phyloP scores from a whole-genome alignment of 2,329 filamentous ascomycete species.

The Diplodia sapinea region DNA sequence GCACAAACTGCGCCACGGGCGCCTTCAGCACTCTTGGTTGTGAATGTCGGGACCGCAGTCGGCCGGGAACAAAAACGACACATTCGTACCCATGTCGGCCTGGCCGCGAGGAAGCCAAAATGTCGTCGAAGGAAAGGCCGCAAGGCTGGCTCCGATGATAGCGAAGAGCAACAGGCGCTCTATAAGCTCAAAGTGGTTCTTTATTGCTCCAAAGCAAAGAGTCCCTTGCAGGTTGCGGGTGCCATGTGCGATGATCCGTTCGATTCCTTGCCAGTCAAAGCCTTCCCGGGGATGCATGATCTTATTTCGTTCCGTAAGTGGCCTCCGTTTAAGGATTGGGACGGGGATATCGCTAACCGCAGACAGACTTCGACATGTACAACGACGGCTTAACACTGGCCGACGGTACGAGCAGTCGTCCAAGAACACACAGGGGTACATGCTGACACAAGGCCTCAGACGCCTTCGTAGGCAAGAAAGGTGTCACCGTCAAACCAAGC shows the following conservation, averaged over 20 bases:
- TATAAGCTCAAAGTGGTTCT: background rate
- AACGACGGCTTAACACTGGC: background rate
- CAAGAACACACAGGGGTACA: background rate
- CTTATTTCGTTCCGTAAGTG: background rate
- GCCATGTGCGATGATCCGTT: background rate
- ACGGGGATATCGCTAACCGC: background rate
- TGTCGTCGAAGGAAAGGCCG: background rate
- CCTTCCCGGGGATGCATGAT: background rate
- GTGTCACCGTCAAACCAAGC: background rate
- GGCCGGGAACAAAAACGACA: background rate
- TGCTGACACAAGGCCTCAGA: background rate
- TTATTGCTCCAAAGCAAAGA: background rate
- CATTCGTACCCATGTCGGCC: background rate
- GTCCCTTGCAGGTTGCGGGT: background rate
- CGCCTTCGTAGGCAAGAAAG: background rate
- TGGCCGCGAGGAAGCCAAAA: background rate
- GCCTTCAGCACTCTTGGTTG: background rate
- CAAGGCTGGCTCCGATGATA: background rate
- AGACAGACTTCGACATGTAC: background rate
- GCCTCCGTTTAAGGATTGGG: background rate
- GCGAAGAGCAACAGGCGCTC: background rate
- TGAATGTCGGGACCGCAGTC: background rate
- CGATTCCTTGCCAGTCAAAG: background rate
- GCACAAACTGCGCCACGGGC: background rate
- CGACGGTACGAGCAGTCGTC: background rate